A percentile compares a stretch with the other conserved stretches of the same genome.
Conservation (phyloP, 179 eudicot species). For the Spergularia azorica region DNA sequence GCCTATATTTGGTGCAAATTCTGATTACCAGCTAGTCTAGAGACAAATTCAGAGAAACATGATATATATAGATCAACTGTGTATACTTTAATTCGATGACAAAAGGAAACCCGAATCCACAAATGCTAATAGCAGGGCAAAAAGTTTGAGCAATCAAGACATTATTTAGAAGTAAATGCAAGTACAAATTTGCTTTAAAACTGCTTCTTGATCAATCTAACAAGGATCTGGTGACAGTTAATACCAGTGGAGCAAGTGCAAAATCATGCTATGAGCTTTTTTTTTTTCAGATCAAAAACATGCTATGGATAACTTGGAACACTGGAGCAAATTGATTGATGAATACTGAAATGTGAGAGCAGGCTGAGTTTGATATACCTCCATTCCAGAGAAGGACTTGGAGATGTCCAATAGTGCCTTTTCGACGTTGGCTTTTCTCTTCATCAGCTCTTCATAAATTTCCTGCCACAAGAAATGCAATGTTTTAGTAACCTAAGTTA, state of each 20-base stretch:
- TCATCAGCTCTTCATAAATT: constrained; percentile 32
- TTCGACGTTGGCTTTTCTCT: constrained; percentile 40
- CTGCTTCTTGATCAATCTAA: neutral
- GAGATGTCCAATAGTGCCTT: constrained; percentile 33
- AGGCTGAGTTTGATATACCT: constrained; percentile 26
- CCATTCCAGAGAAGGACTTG: constrained; percentile 30
- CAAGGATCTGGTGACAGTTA: neutral
- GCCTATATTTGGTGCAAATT: neutral
- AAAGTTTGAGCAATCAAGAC: neutral
- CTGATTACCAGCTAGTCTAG: neutral
- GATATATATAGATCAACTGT: neutral
- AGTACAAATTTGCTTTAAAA: neutral
- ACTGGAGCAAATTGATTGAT: neutral
- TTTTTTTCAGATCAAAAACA: too few relatives aligned
- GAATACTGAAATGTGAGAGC: neutral
- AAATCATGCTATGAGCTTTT: too few relatives aligned
- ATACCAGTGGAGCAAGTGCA: neutral
- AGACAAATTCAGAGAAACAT: neutral
- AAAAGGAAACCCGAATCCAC: neutral
- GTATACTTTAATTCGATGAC: neutral
- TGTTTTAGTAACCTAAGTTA: neutral
- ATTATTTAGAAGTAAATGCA: neutral
- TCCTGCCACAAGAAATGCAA: constrained; percentile 24
- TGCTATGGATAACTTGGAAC: neutral
- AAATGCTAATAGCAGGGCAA: neutral